Evolutionary conservation across 2,329 filamentous ascomycete species (phyloP), one percentile per base, ranked within the genome.

Genomic region (Penicillium decumbens): DNA sequence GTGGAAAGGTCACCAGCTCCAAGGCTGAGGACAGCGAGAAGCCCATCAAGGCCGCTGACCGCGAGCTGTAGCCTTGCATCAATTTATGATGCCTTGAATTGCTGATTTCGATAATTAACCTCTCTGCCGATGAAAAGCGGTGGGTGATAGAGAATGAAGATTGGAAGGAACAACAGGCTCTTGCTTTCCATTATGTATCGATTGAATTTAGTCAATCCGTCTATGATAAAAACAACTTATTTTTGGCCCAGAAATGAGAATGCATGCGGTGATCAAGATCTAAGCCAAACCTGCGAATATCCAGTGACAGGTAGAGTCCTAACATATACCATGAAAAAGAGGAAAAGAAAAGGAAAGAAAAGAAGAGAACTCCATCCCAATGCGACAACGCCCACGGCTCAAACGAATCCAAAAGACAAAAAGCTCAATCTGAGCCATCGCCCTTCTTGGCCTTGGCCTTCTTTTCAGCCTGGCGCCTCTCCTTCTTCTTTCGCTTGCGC

Each of bases 11-110:
- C 37, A 67, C 73, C 29, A 72, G 74, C 47, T 64, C 65, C 51
- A 79, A 81, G 72, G 64, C 66, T 27, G 72, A 77, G 60, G 79
- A 81, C 55, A 76, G 75, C 52, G 74, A 81, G 44, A 80, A 79
- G 65, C 80, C 83, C 28, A 78, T 83, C 55, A 88, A 85, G 72
- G 83, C 87, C 41, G 82, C 81, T 37, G 89, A 89, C 49, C 81
- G 88, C 55, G 89, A 95, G 73, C 70, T 92, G 71, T 91, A 79
- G 72, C 45, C 1, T 3, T 24, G 25, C n/a, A 30, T 9, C 23
- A 20, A 32, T 20, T 32, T 18, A 10, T 20, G 27, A 28, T 30
- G 40, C 24, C 18, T 13, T 43, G 27, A 20, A 49, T 42, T 42
- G 18, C 3, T 23, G 23, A 24, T 39, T 20, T 25, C 7, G 39